Conservation (phyloP, 805 yeast species). For the Ogataea trehaloabstinens region DNA sequence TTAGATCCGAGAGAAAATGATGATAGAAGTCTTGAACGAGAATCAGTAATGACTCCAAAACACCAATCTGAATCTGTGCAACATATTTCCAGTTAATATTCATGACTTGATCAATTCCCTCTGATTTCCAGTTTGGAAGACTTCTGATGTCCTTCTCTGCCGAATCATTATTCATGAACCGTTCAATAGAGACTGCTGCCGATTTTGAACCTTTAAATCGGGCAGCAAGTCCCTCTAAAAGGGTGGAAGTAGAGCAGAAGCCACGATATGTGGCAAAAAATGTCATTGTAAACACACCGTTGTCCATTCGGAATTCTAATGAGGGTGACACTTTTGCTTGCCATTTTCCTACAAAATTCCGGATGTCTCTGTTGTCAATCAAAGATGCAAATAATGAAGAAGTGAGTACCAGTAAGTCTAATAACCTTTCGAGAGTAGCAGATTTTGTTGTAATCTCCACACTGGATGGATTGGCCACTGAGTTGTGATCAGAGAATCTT, state of each 20-base stretch:
- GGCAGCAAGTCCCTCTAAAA: constrained; percentile 50
- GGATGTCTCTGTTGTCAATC: constrained; percentile 43
- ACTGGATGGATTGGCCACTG: constrained; percentile 5
- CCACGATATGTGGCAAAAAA: constrained; percentile 69
- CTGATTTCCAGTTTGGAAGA: constrained; percentile 58
- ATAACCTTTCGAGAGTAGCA: constrained; percentile 70
- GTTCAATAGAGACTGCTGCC: constrained; percentile 54
- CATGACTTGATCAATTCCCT: constrained; percentile 33
- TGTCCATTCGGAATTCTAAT: constrained; percentile 53
- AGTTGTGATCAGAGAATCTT: background rate
- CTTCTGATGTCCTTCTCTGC: constrained; percentile 2
- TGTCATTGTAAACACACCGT: constrained; percentile 60
- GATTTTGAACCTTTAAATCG: constrained; percentile 62
- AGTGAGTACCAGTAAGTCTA: constrained; percentile 77
- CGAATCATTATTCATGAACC: constrained; percentile 11
- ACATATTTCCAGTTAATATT: constrained; percentile 64
- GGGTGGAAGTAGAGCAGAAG: constrained; percentile 54
- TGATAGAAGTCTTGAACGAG: constrained; percentile 70
- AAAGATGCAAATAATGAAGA: constrained; percentile 52
- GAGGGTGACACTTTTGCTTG: constrained; percentile 9
- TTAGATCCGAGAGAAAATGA: constrained; percentile 69
- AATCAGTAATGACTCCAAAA: constrained; percentile 70
- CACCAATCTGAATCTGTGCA: constrained; percentile 77
- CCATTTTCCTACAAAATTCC: constrained; percentile 28
- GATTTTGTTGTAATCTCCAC: constrained; percentile 43